Conservation (phyloP, 345 rosid genomes). For the Melaleuca quinquenervia region DNA sequence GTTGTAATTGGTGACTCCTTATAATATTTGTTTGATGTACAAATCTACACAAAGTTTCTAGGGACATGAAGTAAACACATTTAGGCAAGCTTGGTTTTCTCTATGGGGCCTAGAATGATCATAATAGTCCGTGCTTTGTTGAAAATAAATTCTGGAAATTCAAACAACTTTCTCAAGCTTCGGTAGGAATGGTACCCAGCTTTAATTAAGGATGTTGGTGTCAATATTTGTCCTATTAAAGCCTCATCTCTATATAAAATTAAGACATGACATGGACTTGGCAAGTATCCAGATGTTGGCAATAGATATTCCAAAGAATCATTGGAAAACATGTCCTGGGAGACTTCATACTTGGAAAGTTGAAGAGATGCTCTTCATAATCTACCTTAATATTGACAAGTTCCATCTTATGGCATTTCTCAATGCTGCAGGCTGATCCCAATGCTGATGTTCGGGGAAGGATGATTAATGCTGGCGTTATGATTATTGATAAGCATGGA, state of each 20-base stretch:
- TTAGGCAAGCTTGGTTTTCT: background rate
- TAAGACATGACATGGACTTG: background rate
- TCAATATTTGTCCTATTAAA: background rate
- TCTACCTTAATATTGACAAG: background rate
- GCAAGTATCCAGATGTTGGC: background rate
- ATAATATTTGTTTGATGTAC: background rate
- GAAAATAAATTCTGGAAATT: background rate
- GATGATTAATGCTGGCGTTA: conserved; percentile 93
- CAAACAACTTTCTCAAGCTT: background rate
- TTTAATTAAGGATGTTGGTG: background rate
- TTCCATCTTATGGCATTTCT: background rate
- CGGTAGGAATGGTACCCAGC: background rate
- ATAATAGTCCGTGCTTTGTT: background rate
- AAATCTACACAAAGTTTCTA: background rate
- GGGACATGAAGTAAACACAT: background rate
- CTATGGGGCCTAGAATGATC: background rate
- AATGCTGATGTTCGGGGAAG: conserved; percentile 97
- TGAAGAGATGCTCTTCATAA: background rate
- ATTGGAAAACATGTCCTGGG: background rate
- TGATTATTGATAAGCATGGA: conserved; percentile 93
- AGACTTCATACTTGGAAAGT: background rate
- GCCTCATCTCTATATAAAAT: background rate
- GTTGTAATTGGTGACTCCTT: background rate
- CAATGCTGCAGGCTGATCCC: conserved; percentile 72
- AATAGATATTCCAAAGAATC: background rate